A percentile compares a stretch with the other conserved stretches of the same genome.
Evolutionary conservation across 305 asterid genomes (phyloP).

Genomic region (Rubia balearica): DNA sequence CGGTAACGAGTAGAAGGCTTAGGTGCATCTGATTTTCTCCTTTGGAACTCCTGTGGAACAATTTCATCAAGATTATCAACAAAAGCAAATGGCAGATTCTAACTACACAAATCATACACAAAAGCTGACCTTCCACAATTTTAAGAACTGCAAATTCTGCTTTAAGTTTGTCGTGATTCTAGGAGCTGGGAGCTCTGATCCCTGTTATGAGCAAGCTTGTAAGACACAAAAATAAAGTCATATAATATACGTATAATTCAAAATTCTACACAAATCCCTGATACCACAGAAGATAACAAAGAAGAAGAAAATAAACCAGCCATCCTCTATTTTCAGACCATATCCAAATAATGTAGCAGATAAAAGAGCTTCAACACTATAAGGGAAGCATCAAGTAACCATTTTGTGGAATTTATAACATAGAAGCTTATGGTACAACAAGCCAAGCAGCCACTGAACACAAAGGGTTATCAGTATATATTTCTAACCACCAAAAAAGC

Average conservation of each 20-base stretch:
- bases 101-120: slow-evolving; percentile 8
- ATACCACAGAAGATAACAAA: background rate
- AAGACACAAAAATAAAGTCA: slow-evolving; percentile 7
- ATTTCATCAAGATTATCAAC: slow-evolving; percentile 12
- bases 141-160: slow-evolving; percentile 81
- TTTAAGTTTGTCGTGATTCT: slow-evolving; percentile 82
- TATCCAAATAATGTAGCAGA: background rate
- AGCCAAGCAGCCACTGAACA: background rate
- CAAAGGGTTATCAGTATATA: background rate
- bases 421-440: background rate
- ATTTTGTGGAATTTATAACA: background rate
- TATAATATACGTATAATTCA: background rate
- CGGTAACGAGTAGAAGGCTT: slow-evolving; percentile 89
- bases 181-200: slow-evolving; percentile 60
- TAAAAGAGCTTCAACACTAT: background rate
- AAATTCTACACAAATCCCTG: background rate
- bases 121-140: slow-evolving; percentile 62
- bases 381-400: background rate
- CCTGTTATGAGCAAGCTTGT: slow-evolving; percentile 37
- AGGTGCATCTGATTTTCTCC: slow-evolving; percentile 46
- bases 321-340: too few relatives aligned
- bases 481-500: background rate
- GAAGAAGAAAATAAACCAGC: background rate
- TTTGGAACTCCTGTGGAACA: slow-evolving; percentile 59
- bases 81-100: background rate